Evolutionary conservation across 202 grass and related monocot genomes (phyloP).

Genomic region (Eragrostis tef): DNA sequence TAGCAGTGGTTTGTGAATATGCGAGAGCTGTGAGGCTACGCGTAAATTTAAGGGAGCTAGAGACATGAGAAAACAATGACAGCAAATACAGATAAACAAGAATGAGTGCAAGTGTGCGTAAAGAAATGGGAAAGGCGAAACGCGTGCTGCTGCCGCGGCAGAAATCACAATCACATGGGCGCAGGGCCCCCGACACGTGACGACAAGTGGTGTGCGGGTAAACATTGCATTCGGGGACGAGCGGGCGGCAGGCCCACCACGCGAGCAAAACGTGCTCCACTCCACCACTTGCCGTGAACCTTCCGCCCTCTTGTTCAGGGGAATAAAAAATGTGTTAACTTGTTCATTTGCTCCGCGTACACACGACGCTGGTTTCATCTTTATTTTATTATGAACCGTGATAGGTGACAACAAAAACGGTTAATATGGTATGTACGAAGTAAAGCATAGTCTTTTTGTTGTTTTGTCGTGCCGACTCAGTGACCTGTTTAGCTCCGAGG

Average conservation of each 20-base stretch:
- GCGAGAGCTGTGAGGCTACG: too few relatives aligned
- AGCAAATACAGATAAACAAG: background rate
- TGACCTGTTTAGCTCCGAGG: too few relatives aligned
- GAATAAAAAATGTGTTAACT: background rate
- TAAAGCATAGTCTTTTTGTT: too few relatives aligned
- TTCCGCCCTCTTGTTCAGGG: conserved; percentile 10
- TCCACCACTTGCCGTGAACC: conserved; percentile 32
- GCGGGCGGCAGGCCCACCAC: conserved; percentile 19
- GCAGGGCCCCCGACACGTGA: conserved; percentile 49
- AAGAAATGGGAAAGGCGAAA: conserved; percentile 38
- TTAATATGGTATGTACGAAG: too few relatives aligned
- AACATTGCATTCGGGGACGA: conserved; percentile 14
- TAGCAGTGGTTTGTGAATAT: too few relatives aligned
- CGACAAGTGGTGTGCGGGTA: background rate
- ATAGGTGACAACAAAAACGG: too few relatives aligned
- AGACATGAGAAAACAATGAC: background rate
- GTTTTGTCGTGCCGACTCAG: too few relatives aligned
- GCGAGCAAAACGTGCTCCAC: conserved; percentile 61
- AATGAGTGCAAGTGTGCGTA: background rate
- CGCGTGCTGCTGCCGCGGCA: conserved; percentile 17
- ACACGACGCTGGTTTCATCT: background rate
- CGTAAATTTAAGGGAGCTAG: too few relatives aligned
- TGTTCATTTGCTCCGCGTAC: background rate
- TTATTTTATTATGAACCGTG: too few relatives aligned
- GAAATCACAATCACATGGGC: conserved; percentile 33